Conservation (phyloP, 2,329 filamentous ascomycete species). For the Colletotrichum theobromicola region DNA sequence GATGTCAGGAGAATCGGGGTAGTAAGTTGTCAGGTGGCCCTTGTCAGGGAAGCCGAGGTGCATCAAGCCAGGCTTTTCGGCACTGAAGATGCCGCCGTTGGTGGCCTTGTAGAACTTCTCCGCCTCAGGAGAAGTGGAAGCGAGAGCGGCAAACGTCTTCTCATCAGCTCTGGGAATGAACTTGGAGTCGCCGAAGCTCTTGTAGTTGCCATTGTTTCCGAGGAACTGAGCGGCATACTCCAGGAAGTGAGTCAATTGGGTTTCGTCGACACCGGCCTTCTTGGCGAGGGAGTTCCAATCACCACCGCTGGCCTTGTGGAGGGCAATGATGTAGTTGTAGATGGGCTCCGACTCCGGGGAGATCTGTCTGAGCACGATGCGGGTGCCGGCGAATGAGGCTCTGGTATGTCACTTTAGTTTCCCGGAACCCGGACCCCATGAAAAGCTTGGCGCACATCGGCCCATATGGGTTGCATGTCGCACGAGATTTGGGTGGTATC, state of each 20-base stretch:
- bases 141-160: constrained; percentile 68
- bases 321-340: constrained; percentile 78
- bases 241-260: constrained; percentile 72
- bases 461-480: background rate
- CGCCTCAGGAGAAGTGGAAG: constrained; percentile 64
- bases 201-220: constrained; percentile 84
- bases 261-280: constrained; percentile 67
- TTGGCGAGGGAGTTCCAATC: constrained; percentile 73
- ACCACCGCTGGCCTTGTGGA: constrained; percentile 70
- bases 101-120: constrained; percentile 70
- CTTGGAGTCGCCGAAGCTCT: constrained; percentile 85
- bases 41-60: constrained; percentile 78
- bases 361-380: constrained; percentile 80
- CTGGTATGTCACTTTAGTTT: constrained; percentile 43
- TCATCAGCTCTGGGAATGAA: constrained; percentile 77
- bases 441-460: constrained; percentile 1
- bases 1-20: constrained; percentile 76
- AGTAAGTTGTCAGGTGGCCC: constrained; percentile 83
- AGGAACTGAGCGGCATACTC: constrained; percentile 82
- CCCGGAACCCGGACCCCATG: background rate
- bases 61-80: constrained; percentile 67
- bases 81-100: constrained; percentile 74
- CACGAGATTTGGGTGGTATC: background rate
- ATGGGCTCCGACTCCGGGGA: constrained; percentile 83
- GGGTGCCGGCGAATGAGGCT: constrained; percentile 77